A percentile compares a stretch with the other conserved stretches of the same genome.
phyloP scores from a whole-genome alignment of 768 basidiomycete species.

The Boletus patriciae region DNA sequence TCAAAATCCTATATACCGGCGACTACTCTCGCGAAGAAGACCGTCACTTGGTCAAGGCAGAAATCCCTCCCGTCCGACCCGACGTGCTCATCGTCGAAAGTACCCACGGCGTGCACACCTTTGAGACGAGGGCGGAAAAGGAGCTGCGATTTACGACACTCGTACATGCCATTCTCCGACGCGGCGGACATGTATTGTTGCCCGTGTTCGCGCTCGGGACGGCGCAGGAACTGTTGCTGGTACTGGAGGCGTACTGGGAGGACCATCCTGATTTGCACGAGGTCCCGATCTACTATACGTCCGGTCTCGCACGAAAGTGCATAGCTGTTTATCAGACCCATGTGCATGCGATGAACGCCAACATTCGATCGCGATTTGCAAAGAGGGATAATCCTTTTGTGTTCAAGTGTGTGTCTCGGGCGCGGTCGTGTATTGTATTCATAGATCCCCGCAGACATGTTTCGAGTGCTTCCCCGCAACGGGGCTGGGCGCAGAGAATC shows the following conservation, averaged over 20 bases:
- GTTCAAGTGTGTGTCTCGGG: conserved; percentile 72
- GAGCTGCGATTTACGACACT: conserved; percentile 85
- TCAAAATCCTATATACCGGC: conserved; percentile 93
- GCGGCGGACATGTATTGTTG: conserved; percentile 92
- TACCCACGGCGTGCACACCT: conserved; percentile 91
- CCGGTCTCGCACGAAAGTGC: conserved; percentile 88
- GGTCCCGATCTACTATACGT: conserved; percentile 93
- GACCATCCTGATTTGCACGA: conserved; percentile 90
- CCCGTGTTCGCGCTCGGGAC: conserved; percentile 94
- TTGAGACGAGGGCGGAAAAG: conserved; percentile 84
- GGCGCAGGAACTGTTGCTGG: conserved; percentile 89
- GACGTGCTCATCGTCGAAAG: conserved; percentile 97
- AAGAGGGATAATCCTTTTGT: conserved; percentile 97
- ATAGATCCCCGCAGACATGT: conserved; percentile 53
- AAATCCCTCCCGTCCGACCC: conserved; percentile 84
- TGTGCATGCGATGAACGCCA: conserved; percentile 94
- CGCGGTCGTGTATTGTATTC: background rate
- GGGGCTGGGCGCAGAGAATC: conserved; percentile 84
- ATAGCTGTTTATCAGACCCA: conserved; percentile 98
- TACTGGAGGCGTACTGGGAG: conserved; percentile 96
- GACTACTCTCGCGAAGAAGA: conserved; percentile 98
- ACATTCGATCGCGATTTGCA: conserved; percentile 86
- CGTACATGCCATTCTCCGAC: conserved; percentile 87
- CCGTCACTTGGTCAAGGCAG: conserved; percentile 92
- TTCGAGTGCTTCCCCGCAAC: conserved; percentile 69